Evolutionary conservation across 148 eudicot genomes (phyloP).

Genomic region (Limonium bicolor): DNA sequence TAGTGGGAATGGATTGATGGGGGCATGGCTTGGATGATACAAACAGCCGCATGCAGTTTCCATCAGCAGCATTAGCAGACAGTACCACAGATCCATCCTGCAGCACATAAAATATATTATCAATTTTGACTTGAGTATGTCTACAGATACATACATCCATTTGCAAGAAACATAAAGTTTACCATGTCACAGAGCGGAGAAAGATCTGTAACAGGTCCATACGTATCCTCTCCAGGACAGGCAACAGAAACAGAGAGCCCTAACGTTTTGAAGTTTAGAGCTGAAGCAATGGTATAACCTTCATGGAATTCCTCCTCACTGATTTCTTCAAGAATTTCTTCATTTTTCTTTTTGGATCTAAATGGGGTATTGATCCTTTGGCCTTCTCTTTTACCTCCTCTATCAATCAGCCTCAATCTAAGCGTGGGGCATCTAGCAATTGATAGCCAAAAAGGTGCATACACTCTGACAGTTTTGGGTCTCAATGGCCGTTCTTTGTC

Average conservation of each 20-base stretch:
- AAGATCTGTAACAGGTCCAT: slow-evolving; percentile 71
- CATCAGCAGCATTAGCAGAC: slow-evolving; percentile 62
- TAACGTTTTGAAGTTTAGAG: slow-evolving; percentile 60
- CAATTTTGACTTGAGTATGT: too few relatives aligned
- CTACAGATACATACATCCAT: too few relatives aligned
- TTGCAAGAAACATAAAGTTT: slow-evolving; percentile 5
- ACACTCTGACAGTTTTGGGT: slow-evolving; percentile 55
- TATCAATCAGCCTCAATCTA: slow-evolving; percentile 41
- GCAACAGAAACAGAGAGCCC: slow-evolving; percentile 58
- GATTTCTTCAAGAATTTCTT: slow-evolving; percentile 47
- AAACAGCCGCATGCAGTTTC: slow-evolving; percentile 71
- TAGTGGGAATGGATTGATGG: slow-evolving; percentile 84
- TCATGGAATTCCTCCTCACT: slow-evolving; percentile 80
- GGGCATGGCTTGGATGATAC: slow-evolving; percentile 79
- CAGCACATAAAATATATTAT: too few relatives aligned
- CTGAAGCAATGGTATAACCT: slow-evolving; percentile 79
- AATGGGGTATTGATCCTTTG: slow-evolving; percentile 33
- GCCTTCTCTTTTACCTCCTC: slow-evolving; percentile 16
- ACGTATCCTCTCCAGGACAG: slow-evolving; percentile 32
- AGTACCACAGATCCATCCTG: slow-evolving; percentile 88
- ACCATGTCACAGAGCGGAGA: slow-evolving; percentile 94
- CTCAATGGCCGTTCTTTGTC: slow-evolving; percentile 38
- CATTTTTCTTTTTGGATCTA: slow-evolving; percentile 30
- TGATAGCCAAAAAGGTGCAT: slow-evolving; percentile 84
- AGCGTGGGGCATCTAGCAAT: slow-evolving; percentile 80